These are phyloP conservation scores for Hansenula anomala DNA, from an alignment of 1,139 yeast species.

Conservation along the genomic window DNA sequence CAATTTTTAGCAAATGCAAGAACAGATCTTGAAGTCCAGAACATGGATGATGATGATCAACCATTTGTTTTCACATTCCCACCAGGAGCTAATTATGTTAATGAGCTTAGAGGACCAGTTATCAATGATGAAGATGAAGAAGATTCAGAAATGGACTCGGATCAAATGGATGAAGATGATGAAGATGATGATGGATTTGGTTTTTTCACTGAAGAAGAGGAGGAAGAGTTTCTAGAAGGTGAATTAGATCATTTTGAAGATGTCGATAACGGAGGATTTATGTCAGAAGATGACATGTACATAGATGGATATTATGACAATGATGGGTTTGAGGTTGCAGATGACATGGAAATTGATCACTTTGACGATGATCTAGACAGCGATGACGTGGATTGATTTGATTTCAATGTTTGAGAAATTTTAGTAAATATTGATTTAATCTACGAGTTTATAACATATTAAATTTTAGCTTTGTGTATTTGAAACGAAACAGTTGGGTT, in stretches of 20 bases:
- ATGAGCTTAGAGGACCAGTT: not conserved
- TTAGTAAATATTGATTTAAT: too few species aligned
- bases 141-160: conserved; percentile 1
- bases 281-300: not conserved
- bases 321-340: too few species aligned
- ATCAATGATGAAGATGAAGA: not conserved
- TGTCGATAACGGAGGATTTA: conserved; percentile 3
- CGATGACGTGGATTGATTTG: too few species aligned
- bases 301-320: conserved; percentile 2
- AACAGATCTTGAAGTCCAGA: not conserved
- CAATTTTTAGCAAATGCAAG: conserved; percentile 1
- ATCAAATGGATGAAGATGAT: conserved; percentile 18
- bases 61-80: not conserved
- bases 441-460: too few species aligned
- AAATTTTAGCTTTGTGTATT: not conserved
- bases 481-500: not conserved
- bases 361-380: not conserved
- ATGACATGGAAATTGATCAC: not conserved
- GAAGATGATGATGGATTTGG: conserved; percentile 11
- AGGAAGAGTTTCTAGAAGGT: conserved; percentile 5
- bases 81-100: not conserved
- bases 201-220: conserved; percentile 9
- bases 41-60: not conserved
- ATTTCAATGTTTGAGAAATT: too few species aligned
- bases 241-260: conserved; percentile 5